These are phyloP conservation scores for Scedosporium aurantiacum DNA, from an alignment of 2,329 filamentous ascomycete species.

Conservation along the genomic window DNA sequence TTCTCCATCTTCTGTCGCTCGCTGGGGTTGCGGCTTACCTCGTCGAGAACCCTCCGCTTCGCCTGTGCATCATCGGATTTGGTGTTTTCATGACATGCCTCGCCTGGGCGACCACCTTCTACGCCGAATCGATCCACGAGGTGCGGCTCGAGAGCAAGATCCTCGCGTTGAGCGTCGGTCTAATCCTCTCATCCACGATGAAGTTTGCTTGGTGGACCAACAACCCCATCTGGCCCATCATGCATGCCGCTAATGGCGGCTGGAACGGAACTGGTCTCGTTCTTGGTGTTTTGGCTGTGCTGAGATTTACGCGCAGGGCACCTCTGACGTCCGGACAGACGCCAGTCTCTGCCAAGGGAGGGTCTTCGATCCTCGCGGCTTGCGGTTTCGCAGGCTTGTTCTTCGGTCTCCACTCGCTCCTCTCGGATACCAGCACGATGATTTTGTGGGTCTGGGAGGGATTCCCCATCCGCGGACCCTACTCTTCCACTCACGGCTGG, in stretches of 20 bases:
- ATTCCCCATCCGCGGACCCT: slow-evolving; percentile 78
- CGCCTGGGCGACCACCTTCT: slow-evolving; percentile 74
- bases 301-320: slow-evolving; percentile 61
- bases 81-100: slow-evolving; percentile 71
- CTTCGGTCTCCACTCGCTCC: slow-evolving; percentile 81
- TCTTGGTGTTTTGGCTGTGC: slow-evolving; percentile 62
- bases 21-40: slow-evolving; percentile 70
- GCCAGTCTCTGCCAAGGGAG: slow-evolving; percentile 32
- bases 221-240: slow-evolving; percentile 93
- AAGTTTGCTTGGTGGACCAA: slow-evolving; percentile 94
- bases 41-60: slow-evolving; percentile 57
- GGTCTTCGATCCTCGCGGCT: slow-evolving; percentile 60
- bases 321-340: slow-evolving; percentile 32
- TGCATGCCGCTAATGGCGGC: slow-evolving; percentile 81
- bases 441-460: slow-evolving; percentile 98
- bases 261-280: slow-evolving; percentile 78
- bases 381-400: slow-evolving; percentile 73
- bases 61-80: slow-evolving; percentile 73
- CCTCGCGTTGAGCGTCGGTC: slow-evolving; percentile 67
- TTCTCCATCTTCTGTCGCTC: slow-evolving; percentile 67
- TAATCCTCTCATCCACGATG: slow-evolving; percentile 74
- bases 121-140: slow-evolving; percentile 63
- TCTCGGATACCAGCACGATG: slow-evolving; percentile 98
- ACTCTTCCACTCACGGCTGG: slow-evolving; percentile 81
- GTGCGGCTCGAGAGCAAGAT: slow-evolving; percentile 71